A percentile compares a stretch with the other conserved stretches of the same genome.
These are phyloP conservation scores for Ophiostoma ulmi DNA, from an alignment of 2,329 filamentous ascomycete genomes.

Conservation along the genomic window DNA sequence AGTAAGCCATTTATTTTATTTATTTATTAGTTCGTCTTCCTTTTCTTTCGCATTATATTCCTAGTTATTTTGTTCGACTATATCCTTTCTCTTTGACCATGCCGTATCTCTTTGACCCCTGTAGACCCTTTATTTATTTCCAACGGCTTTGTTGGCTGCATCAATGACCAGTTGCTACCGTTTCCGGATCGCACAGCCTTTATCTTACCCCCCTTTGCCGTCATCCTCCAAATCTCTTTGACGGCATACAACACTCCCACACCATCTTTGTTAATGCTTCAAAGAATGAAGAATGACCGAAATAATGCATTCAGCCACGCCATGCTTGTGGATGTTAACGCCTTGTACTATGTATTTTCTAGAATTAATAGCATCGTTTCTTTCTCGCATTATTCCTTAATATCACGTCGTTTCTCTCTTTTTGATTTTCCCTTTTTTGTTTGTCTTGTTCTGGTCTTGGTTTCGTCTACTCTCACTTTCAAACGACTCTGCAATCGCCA, in stretches of 20 bases:
- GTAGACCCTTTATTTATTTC: neutral
- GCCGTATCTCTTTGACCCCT: neutral
- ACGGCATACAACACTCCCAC: neutral
- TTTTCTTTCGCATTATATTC: neutral
- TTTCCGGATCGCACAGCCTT: conserved; percentile 2
- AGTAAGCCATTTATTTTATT: neutral
- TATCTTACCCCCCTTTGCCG: neutral
- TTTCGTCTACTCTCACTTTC: neutral
- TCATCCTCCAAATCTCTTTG: neutral
- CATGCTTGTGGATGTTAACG: neutral
- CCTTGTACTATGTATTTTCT: neutral
- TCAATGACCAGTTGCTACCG: neutral
- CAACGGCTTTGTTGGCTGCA: neutral
- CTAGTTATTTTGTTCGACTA: neutral
- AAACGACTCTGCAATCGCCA: neutral
- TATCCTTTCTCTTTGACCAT: neutral
- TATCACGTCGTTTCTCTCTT: neutral
- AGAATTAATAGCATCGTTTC: neutral
- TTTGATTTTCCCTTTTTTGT: neutral
- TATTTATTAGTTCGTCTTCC: neutral
- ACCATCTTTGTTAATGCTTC: neutral
- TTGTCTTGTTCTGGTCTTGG: neutral
- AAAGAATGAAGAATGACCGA: neutral
- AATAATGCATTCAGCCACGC: neutral
- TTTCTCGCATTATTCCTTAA: neutral